Evolutionary conservation across 148 eudicot genomes (phyloP).

Genomic region (Dianthus caryophyllus): DNA sequence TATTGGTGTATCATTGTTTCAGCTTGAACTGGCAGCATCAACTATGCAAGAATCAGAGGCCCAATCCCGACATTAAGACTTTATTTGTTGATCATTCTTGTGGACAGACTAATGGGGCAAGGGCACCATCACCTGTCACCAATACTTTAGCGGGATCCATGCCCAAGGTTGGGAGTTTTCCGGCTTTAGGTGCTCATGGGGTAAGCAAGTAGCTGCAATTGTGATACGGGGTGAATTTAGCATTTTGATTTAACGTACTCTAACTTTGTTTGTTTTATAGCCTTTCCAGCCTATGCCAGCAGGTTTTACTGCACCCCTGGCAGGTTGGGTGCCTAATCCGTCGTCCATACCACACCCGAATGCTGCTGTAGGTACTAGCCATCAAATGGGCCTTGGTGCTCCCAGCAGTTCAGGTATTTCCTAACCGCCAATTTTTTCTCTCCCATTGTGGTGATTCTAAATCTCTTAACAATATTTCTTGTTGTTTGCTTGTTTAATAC

Average conservation of each 20-base stretch:
- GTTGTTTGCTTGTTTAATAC: neutral
- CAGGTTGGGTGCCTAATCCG: constrained; percentile 96
- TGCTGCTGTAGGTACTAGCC: constrained; percentile 50
- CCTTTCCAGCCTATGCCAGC: constrained; percentile 79
- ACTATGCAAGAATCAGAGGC: constrained; percentile 64
- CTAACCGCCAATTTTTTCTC: neutral
- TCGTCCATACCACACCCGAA: constrained; percentile 60
- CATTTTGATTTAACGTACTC: neutral
- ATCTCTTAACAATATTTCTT: neutral
- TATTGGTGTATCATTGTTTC: constrained; percentile 18
- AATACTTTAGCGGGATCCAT: constrained; percentile 53
- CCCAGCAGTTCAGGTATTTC: constrained; percentile 64
- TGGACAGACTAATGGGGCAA: constrained; percentile 62
- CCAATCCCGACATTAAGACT: constrained; percentile 76
- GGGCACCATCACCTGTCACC: constrained; percentile 52
- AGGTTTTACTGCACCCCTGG: constrained; percentile 67
- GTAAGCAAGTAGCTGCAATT: constrained; percentile 33
- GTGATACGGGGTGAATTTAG: constrained; percentile 7
- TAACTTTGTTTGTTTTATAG: constrained; percentile 30
- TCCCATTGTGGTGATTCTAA: neutral
- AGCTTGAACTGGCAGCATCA: constrained; percentile 95
- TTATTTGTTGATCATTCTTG: constrained; percentile 78
- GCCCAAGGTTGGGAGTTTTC: constrained; percentile 81
- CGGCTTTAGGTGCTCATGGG: constrained; percentile 88
- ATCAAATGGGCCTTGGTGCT: constrained; percentile 65